Base-by-base conservation (phyloP, 1,284 basidiomycete genomes). In the Sporisorium sorghi region DNA sequence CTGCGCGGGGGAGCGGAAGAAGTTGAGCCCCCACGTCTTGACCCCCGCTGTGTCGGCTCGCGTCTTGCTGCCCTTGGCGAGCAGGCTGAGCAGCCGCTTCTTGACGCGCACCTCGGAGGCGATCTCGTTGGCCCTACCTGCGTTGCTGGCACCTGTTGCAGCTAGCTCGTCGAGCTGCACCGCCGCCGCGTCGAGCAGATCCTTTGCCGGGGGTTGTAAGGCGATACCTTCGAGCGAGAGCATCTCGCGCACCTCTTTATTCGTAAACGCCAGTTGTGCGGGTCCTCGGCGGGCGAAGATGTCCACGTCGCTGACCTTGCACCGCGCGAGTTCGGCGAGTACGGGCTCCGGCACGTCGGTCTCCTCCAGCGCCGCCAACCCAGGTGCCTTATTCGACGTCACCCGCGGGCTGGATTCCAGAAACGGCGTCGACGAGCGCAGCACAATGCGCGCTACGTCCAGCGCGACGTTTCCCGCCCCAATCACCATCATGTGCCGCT, bases 391-490 rank as follows among this genome's bases (percentile, higher is more conserved):
- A 42, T 65, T 66, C 19, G 64, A 64, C 0, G 49, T 61, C 0
- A 67, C 55, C 5, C 67, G 21, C 5, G 28, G 42, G 3, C 59
- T 50, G 1, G 73, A 56, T n/a, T 66, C 62, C 5, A 78, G 50
- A 28, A 75, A 75, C 0, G 76, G 59, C 3, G 68, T 66, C 4
- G 73, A 68, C 8, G 74, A 77, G 49, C 86, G 86, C 52, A 99
- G 89, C 1, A 99, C 88, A 84, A 98, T 93, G 5, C 97, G 89
- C 1, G 94, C 94, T 17, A 97, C 88, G 78, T 99, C 97, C 23
- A 99, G 87, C 5, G 95, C 92, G 51, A 99, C 97, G 80, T 99
- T 99, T 15, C 97, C 96, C 69, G 96, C 93, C 0, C 97, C 96
- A 48, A 99, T 91, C 49, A 99, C 86, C 0, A 92, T 90, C 44